Evolutionary conservation across 2,329 filamentous ascomycete genomes (phyloP).

Genomic region (Calonectria multiphialidica): DNA sequence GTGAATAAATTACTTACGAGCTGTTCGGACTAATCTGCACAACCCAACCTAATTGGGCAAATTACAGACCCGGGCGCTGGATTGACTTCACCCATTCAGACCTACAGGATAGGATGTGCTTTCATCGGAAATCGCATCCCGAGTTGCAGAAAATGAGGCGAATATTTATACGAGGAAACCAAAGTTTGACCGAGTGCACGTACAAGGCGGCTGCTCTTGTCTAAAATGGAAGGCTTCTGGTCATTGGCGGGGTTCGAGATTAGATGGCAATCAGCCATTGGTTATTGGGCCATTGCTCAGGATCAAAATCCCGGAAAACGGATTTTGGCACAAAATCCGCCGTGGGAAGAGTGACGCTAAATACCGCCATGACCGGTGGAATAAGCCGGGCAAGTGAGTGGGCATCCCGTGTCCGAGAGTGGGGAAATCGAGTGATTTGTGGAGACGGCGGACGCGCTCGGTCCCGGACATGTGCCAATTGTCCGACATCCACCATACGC

Average conservation of each 20-base stretch:
- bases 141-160: too few relatives aligned
- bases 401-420: not conserved
- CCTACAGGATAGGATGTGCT: too few relatives aligned
- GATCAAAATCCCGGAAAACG: not conserved
- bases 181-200: too few relatives aligned
- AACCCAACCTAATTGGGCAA: too few relatives aligned
- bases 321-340: not conserved
- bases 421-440: not conserved
- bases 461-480: conserved; percentile 22
- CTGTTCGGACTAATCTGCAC: too few relatives aligned
- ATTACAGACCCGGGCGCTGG: too few relatives aligned
- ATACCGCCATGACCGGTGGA: not conserved
- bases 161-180: too few relatives aligned
- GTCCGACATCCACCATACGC: conserved; percentile 1
- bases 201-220: too few relatives aligned
- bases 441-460: conserved; percentile 4
- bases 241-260: not conserved
- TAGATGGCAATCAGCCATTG: not conserved
- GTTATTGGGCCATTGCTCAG: not conserved
- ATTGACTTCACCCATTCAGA: too few relatives aligned
- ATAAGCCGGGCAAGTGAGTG: not conserved
- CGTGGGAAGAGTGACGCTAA: not conserved
- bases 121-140: too few relatives aligned
- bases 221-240: too few relatives aligned
- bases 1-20: too few relatives aligned